Percentiles rank a stretch among this genome's conserved stretches.
Evolutionary conservation across 2,329 filamentous ascomycete species (phyloP).

Genomic region (Paecilomyces formosus): DNA sequence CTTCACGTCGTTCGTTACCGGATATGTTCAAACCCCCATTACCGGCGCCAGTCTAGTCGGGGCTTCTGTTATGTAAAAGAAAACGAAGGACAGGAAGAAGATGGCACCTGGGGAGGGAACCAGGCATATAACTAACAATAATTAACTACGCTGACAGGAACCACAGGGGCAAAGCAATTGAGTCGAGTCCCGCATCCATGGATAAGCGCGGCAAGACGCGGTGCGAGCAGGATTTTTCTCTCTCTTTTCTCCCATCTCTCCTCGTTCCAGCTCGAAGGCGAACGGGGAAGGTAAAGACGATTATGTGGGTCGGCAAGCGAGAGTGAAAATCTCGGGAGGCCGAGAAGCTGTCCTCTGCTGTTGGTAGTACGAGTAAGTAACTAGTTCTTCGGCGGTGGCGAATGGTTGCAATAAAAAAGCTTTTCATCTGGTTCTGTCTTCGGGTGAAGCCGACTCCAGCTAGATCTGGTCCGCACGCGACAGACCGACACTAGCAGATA

Average conservation of each 20-base stretch:
- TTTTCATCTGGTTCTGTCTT: not conserved
- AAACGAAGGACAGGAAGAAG: not conserved
- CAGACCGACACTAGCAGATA: not conserved
- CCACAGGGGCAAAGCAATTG: not conserved
- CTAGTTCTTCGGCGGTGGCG: not conserved
- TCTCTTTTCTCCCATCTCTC: not conserved
- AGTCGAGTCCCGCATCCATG: not conserved
- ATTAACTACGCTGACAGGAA: not conserved
- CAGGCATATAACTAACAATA: not conserved
- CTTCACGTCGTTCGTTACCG: not conserved
- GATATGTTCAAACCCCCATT: not conserved
- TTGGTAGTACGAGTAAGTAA: no score
- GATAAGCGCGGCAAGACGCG: not conserved
- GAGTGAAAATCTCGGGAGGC: constrained; percentile 14
- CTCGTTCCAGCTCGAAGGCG: not conserved
- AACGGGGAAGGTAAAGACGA: not conserved
- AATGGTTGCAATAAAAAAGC: not conserved
- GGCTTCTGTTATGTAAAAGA: not conserved
- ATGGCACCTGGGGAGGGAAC: not conserved
- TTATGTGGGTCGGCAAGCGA: not conserved
- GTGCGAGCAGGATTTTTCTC: not conserved
- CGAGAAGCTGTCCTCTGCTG: not conserved
- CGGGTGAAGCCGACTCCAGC: not conserved
- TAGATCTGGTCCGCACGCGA: not conserved
- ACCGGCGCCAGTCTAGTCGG: not conserved